Evolutionary conservation across 495 filamentous ascomycete species (phyloP).

Genomic region (Aspergillus carlsbadensis): DNA sequence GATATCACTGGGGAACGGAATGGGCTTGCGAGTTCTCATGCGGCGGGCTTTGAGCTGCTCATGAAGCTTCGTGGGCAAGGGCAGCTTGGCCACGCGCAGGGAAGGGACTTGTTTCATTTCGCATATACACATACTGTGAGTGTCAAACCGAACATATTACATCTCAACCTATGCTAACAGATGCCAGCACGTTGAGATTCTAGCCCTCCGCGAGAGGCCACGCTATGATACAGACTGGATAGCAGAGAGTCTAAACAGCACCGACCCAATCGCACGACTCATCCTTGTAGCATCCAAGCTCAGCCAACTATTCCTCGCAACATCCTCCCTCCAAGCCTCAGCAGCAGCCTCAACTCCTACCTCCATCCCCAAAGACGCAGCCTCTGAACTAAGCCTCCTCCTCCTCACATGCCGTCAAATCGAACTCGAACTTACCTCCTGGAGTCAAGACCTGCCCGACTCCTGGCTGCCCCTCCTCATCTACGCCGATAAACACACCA

Average conservation of each 20-base stretch:
- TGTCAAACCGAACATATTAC: background rate
- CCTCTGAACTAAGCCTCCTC: slow-evolving; percentile 23
- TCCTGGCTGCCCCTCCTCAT: slow-evolving; percentile 40
- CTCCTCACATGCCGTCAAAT: slow-evolving; percentile 25
- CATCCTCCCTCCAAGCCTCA: slow-evolving; percentile 6
- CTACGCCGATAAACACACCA: slow-evolving; percentile 26
- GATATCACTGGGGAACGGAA: slow-evolving; percentile 42
- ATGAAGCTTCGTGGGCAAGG: slow-evolving; percentile 37
- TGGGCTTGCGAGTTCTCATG: slow-evolving; percentile 42
- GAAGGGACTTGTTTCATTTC: slow-evolving; percentile 44
- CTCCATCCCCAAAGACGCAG: slow-evolving; percentile 10
- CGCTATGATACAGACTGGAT: slow-evolving; percentile 34
- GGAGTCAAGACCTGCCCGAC: slow-evolving; percentile 36
- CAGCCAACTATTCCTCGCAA: slow-evolving; percentile 27
- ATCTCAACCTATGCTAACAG: background rate
- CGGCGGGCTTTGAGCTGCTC: slow-evolving; percentile 41
- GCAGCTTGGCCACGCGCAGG: slow-evolving; percentile 31
- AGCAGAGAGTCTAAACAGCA: slow-evolving; percentile 25
- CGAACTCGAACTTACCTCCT: slow-evolving; percentile 35
- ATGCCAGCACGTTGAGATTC: slow-evolving; percentile 39
- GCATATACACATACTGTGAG: slow-evolving; percentile 43
- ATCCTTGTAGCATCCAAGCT: slow-evolving; percentile 36
- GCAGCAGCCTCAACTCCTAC: slow-evolving; percentile 11
- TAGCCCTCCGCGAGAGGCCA: slow-evolving; percentile 37
- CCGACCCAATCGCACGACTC: slow-evolving; percentile 38